Conservation (phyloP, 2,329 filamentous ascomycete species). For the Lachnellula hyalina region DNA sequence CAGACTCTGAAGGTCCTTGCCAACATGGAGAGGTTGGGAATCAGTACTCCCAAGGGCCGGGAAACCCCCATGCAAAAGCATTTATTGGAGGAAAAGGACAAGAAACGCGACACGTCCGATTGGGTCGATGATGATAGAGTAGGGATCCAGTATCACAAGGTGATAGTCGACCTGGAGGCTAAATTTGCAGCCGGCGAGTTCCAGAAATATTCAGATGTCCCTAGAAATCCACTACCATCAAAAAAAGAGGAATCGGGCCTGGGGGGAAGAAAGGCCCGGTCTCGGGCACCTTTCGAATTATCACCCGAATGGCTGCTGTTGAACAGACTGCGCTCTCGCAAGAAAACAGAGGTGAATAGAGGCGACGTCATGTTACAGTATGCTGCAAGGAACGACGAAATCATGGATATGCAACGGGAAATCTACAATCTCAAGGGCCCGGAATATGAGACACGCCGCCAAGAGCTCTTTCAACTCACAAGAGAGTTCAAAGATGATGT, state of each 20-base stretch:
- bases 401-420: conserved; percentile 8
- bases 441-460: conserved; percentile 18
- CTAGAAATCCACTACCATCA: not conserved
- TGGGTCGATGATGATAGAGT: not conserved
- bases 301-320: not conserved
- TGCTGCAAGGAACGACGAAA: conserved; percentile 7
- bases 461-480: conserved; percentile 17
- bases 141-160: not conserved
- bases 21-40: conserved; percentile 42
- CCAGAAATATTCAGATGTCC: not conserved
- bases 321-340: not conserved
- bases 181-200: conserved; percentile 4
- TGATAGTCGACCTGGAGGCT: conserved; percentile 9
- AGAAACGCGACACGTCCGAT: not conserved
- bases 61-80: conserved; percentile 32
- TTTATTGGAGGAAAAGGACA: not conserved
- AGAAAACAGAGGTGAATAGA: not conserved
- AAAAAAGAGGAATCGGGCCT: not conserved
- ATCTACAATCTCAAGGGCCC: not conserved
- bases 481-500: conserved; percentile 19
- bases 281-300: not conserved
- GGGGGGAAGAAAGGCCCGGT: not conserved
- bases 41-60: conserved; percentile 42
- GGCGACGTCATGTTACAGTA: not conserved
- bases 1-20: conserved; percentile 37